Base-by-base conservation (phyloP, 768 basidiomycete species). In the Pleurotus salmoneostramineus region DNA sequence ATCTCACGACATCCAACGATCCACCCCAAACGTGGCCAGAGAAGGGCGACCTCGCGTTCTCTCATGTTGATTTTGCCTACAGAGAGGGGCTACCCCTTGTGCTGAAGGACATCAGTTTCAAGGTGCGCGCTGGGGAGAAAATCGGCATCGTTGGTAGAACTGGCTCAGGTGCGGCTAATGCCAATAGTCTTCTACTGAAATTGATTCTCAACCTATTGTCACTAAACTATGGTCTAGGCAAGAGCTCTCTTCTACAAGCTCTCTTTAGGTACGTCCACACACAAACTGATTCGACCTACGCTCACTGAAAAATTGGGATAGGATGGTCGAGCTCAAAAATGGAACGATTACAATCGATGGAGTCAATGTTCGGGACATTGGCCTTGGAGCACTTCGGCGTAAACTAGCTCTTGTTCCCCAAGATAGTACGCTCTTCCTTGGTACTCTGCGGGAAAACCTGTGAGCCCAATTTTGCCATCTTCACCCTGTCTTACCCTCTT, bases 331-430 rank as follows among this genome's bases (percentile, higher is more conserved):
- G 68, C 65, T 87, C 17, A 73, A 76, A 37, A 66, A 70, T 0
- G 90, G 91, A 0, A 67, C 65, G 17, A 84, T 93, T 57, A 69
- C 74, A 40, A 82, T 87, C 47, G 85, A 88, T 61, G 82, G 80
- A 2, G 65, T 68, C 32, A 77, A 89, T 62, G 83, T 81, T 59
- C 68, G 68, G 17, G 66, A 72, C 11, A 72, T 89, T 27, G 85
- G 84, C 0, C 72, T 90, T 6, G 78, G 82, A 58, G 75, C 65
- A 12, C 72, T 88, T 1, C 76, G 86, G 4, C 68, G 70, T 21
- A 73, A 79, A 14, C 68, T 90, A 3, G 83, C 87, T 3, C 77
- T 90, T 42, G 87, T 91, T 10, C 89, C 88, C 0, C 89, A 89
- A 68, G 83, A 87, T 46, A 74, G 72, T 14, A 76, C 79, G 14